Percentiles rank a stretch among this genome's conserved stretches.
phyloP scores from a whole-genome alignment of 2,329 filamentous ascomycete species.

The Aspergillus uvarum region DNA sequence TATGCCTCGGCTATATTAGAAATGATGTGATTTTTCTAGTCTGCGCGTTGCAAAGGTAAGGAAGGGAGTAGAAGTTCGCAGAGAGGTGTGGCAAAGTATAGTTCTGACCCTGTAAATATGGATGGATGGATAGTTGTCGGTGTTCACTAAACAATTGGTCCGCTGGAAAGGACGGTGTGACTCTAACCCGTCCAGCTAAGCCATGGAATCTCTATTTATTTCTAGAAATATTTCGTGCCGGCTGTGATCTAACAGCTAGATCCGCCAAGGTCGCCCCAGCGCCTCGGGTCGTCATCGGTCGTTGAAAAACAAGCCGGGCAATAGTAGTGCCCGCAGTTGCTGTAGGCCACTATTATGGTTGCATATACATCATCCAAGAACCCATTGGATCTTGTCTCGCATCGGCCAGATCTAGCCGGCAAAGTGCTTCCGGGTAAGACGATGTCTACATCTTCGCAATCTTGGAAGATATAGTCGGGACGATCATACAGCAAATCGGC shows the following conservation, averaged over 20 bases:
- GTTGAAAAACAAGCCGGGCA: not conserved
- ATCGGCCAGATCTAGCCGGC: not conserved
- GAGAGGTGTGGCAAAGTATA: not conserved
- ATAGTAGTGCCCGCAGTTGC: not conserved
- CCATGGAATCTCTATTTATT: not conserved
- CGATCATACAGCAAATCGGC: slow-evolving; percentile 38
- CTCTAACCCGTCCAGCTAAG: too few relatives aligned
- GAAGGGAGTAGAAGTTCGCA: not conserved
- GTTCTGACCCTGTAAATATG: not conserved
- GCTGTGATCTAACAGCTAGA: not conserved
- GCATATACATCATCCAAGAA: not conserved
- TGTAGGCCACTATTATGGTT: not conserved
- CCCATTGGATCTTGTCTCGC: not conserved
- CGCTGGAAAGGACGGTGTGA: not conserved
- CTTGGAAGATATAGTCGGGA: not conserved
- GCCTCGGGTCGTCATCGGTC: not conserved
- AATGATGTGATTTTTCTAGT: not conserved
- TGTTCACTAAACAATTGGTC: not conserved
- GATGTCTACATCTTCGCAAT: not conserved
- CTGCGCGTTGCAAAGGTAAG: not conserved
- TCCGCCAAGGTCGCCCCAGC: not conserved
- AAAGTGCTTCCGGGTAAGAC: not conserved
- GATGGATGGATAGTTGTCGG: not conserved
- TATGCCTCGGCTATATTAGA: not conserved
- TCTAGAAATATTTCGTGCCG: not conserved